Percentiles rank a stretch among this genome's conserved stretches.
Conservation (phyloP, 1,284 basidiomycete species). For the Xerocomus amazonicus region DNA sequence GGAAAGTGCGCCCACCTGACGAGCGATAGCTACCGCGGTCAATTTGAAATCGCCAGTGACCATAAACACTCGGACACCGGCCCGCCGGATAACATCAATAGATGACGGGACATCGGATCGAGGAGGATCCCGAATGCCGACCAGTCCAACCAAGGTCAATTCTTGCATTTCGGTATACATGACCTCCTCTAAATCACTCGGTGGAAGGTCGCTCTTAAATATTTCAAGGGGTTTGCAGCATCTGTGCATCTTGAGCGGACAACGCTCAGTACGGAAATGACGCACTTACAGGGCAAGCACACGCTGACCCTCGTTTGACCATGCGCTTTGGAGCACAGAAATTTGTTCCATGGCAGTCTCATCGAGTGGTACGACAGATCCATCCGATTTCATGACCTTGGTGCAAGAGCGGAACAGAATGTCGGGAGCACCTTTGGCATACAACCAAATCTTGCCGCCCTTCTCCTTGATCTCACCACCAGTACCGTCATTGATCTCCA, state of each 20-base stretch:
- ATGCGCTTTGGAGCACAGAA: conserved; percentile 42
- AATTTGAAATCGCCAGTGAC: conserved; percentile 53
- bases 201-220: conserved; percentile 26
- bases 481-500: no score
- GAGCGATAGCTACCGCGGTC: conserved; percentile 46
- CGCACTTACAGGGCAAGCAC: conserved; percentile 45
- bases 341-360: conserved; percentile 30
- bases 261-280: not conserved
- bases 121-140: conserved; percentile 59
- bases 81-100: conserved; percentile 45
- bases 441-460: no score
- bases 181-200: conserved; percentile 38
- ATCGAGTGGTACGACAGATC: conserved; percentile 36
- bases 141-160: conserved; percentile 52
- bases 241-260: conserved; percentile 5
- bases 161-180: conserved; percentile 37
- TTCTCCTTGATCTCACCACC: no score
- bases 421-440: conserved; percentile 60
- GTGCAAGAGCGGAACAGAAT: conserved; percentile 51
- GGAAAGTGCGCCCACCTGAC: conserved; percentile 35
- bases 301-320: conserved; percentile 60
- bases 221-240: conserved; percentile 26
- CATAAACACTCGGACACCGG: conserved; percentile 50
- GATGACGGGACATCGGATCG: conserved; percentile 47
- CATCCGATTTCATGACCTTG: conserved; percentile 38